Evolutionary conservation across 345 rosid genomes (phyloP).

Genomic region (Nasturtium officinale): DNA sequence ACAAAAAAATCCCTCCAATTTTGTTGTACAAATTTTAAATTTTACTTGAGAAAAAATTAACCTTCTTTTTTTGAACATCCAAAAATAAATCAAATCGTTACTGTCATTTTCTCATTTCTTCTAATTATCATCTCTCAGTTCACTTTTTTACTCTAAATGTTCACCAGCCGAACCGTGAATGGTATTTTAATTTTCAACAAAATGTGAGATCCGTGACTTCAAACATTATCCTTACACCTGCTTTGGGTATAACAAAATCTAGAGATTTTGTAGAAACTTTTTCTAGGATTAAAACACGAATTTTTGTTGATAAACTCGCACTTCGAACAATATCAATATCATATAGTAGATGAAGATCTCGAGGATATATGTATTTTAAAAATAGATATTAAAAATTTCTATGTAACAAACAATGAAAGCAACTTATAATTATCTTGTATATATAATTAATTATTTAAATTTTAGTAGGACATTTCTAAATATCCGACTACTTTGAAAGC

Average conservation of each 20-base stretch:
- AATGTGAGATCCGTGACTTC: neutral
- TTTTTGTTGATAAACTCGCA: neutral
- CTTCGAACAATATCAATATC: neutral
- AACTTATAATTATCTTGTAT: neutral
- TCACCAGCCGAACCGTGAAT: neutral
- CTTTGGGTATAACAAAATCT: neutral
- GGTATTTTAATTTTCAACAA: neutral
- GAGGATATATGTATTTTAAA: neutral
- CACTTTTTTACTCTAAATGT: neutral
- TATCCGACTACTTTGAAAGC: neutral
- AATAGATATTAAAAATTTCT: neutral
- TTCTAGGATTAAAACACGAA: neutral
- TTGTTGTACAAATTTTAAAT: neutral
- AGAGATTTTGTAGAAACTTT: neutral
- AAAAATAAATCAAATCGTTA: neutral
- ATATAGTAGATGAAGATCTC: neutral
- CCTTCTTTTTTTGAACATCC: too few species aligned
- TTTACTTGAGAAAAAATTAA: too few species aligned
- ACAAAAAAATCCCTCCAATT: neutral
- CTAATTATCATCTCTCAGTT: neutral
- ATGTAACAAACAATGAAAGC: neutral
- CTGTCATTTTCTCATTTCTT: neutral
- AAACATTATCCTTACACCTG: neutral
- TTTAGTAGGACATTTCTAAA: neutral
- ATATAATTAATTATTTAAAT: neutral